Conservation (phyloP, 805 yeast genomes). For the Ogataea paradorogensis region DNA sequence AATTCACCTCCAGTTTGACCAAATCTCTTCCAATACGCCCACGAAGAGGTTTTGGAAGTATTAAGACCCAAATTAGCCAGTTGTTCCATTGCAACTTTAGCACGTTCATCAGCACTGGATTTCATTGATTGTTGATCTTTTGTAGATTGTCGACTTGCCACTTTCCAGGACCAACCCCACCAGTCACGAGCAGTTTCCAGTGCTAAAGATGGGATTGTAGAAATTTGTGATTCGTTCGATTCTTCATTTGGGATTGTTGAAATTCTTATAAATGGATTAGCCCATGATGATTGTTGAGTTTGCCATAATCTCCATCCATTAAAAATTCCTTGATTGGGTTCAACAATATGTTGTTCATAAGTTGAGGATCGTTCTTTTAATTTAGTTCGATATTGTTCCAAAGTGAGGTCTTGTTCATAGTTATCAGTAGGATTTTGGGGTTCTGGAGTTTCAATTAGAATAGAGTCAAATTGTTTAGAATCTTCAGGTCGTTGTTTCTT, state of each 20-base stretch:
- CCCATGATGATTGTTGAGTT: conserved; percentile 11
- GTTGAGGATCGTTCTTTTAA: conserved; percentile 13
- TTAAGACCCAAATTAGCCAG: conserved; percentile 22
- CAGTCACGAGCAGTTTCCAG: background rate
- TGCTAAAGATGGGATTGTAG: background rate
- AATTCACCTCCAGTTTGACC: conserved; percentile 22
- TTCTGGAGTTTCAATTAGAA: background rate
- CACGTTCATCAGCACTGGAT: conserved; percentile 20
- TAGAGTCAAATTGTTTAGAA: background rate
- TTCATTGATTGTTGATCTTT: conserved; percentile 2
- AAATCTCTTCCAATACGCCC: conserved; percentile 27
- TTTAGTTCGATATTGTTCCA: conserved; percentile 27
- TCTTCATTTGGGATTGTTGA: background rate
- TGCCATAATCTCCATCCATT: conserved; percentile 1
- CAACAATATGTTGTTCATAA: background rate
- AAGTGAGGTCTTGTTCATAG: conserved; percentile 19
- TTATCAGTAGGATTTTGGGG: conserved; percentile 1
- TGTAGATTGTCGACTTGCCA: background rate
- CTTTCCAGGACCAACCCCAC: conserved; percentile 13
- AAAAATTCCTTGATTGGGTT: conserved; percentile 1
- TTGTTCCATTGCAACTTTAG: conserved; percentile 24
- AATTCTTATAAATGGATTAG: conserved; percentile 4
- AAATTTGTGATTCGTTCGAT: background rate
- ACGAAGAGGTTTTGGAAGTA: conserved; percentile 23
- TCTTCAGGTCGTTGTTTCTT: conserved; percentile 10